Evolutionary conservation across 2,329 filamentous ascomycete species (phyloP).

Genomic region (Aschersonia sp.): DNA sequence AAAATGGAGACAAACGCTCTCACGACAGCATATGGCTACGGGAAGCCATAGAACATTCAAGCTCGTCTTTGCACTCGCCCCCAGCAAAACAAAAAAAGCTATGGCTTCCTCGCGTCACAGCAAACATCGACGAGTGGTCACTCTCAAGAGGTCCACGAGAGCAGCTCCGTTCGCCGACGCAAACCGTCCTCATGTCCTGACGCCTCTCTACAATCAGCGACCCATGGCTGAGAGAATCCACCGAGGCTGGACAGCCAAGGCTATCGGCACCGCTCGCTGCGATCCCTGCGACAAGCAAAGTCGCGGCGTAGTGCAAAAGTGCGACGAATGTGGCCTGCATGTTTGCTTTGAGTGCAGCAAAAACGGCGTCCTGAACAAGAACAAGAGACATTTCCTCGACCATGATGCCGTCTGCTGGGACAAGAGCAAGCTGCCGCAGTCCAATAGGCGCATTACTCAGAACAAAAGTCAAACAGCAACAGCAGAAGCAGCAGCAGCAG

Average conservation of each 20-base stretch:
- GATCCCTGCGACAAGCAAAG: slow-evolving; percentile 11
- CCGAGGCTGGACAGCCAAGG: slow-evolving; percentile 8
- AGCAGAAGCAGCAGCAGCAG: not conserved
- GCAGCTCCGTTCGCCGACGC: not conserved
- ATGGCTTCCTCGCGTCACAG: too few relatives aligned
- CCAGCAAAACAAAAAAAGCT: too few relatives aligned
- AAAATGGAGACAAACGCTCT: too few relatives aligned
- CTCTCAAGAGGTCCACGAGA: too few relatives aligned
- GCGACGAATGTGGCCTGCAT: slow-evolving; percentile 9
- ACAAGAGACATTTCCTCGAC: slow-evolving; percentile 9
- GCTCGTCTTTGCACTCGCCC: too few relatives aligned
- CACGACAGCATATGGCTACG: too few relatives aligned
- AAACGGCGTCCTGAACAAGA: slow-evolving; percentile 4
- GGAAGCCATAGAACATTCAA: too few relatives aligned
- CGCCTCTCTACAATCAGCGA: not conserved
- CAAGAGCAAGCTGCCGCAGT: not conserved
- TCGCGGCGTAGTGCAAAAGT: slow-evolving; percentile 11
- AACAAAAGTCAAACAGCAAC: too few relatives aligned
- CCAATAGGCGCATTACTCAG: too few relatives aligned
- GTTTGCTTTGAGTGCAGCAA: slow-evolving; percentile 10
- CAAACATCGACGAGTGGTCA: too few relatives aligned
- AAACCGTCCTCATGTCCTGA: not conserved
- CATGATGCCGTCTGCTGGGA: slow-evolving; percentile 8
- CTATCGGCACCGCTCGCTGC: slow-evolving; percentile 12
- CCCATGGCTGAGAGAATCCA: slow-evolving; percentile 2